Evolutionary conservation across 768 basidiomycete species (phyloP).

Genomic region (Tephrocybe sp.): DNA sequence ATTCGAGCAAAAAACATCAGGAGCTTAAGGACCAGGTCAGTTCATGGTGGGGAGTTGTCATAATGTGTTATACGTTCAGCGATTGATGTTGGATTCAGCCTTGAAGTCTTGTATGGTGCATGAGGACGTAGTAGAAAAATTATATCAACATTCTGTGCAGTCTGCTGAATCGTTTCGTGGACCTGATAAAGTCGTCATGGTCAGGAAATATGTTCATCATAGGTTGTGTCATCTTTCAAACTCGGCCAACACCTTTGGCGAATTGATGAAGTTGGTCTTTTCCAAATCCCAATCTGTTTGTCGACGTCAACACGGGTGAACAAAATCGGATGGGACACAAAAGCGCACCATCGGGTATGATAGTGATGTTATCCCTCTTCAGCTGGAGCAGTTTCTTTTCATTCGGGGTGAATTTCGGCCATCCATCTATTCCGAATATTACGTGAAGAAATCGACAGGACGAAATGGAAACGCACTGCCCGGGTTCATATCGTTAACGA

Average conservation of each 20-base stretch:
- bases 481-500: constrained; percentile 53
- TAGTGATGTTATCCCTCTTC: constrained; percentile 48
- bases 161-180: too few relatives aligned
- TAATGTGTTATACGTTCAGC: too few relatives aligned
- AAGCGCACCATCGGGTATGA: constrained; percentile 48
- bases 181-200: too few relatives aligned
- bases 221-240: constrained; percentile 42
- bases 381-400: constrained; percentile 45
- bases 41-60: too few relatives aligned
- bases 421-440: constrained; percentile 31
- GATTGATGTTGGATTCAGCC: too few relatives aligned
- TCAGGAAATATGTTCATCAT: too few relatives aligned
- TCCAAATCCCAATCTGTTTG: constrained; percentile 38
- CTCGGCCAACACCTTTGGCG: constrained; percentile 36
- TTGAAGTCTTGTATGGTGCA: too few relatives aligned
- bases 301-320: neutral
- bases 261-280: constrained; percentile 43
- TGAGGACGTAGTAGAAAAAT: too few relatives aligned
- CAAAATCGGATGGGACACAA: neutral
- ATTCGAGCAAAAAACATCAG: too few relatives aligned
- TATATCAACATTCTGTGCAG: too few relatives aligned
- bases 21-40: too few relatives aligned
- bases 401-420: constrained; percentile 41
- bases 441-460: neutral
- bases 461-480: constrained; percentile 37